Base-by-base conservation (phyloP, 2,329 filamentous ascomycete genomes). In the Fusarium xylarioides region DNA sequence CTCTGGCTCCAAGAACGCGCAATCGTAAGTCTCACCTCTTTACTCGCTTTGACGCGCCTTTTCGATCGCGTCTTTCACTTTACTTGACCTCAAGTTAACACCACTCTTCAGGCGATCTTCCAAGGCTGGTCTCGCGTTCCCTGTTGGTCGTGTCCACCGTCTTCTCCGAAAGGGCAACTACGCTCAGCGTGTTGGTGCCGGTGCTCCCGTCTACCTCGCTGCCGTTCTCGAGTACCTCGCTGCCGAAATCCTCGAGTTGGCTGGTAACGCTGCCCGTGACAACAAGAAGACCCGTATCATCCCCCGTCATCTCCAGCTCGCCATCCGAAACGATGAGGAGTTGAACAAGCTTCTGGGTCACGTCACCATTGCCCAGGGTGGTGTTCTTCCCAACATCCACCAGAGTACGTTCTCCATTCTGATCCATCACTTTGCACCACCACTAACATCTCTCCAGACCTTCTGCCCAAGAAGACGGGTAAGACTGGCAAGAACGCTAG, bases 211-310 rank as follows among this genome's bases (percentile, higher is more conserved):
- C 82, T 98, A 98, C 85, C 93, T 98, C 76, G 95, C 95, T 76
- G 95, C 95, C 63, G 96, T 99, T 63, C 94, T 99, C 55, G 96
- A 99, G 88, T 99, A 99, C 84, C 93, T 99, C 68, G 95, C 96
- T 79, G 96, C 96, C 77, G 96, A 99, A 89, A 98, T 99, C 80
- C 95, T 99, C 82, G 96, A 99, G 88, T 88, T 99, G 87, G 96
- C 96, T 84, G 96, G 96, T 80, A 99, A 99, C 86, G 96, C 96
- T 81, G 96, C 96, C 75, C 95, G 96, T 80, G 96, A 99, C 88
- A 98, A 98, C 92, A 99, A 99, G 94, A 98, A 98, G 93, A 99
- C 95, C 76, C 95, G 96, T 93, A 99, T 99, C 88, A 99, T 98
- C 71, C 96, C 96, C 76, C 95, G 96, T 86, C 96, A 99, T 86